Evolutionary conservation across 306 rosid genomes (phyloP), one percentile per base, ranked within the genome.

Genomic region (Neltuma alba): DNA sequence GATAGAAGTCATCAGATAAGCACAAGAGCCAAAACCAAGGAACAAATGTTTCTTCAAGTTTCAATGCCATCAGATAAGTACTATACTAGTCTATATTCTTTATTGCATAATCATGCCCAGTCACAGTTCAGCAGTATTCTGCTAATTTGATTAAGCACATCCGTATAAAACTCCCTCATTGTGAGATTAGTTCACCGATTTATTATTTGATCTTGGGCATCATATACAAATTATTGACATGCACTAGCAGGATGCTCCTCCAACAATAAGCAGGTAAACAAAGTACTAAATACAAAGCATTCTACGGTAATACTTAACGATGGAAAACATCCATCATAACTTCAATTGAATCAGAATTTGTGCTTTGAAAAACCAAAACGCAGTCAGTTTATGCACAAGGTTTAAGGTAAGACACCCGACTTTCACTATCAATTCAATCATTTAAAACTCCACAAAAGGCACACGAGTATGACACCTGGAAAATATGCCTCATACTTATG

Each of bases 141-240:
- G n/a, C 47, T 68, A 40, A 64, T 23, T 68, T 68, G 54, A 40
- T 40, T 21, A 63, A 47, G 41, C 58, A 47, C 28, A 37, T 18
- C 12, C 8, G 11, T 20, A 37, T 14, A 50, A 54, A 54, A 52
- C 14, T 58, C 28, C n/a, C 14, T 68, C 76, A 33, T 68, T 6
- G 20, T 6, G 44, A 9, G 10, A 58, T 60, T 27, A 58, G 66
- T 45, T 57, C 13, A 23, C 33, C 20, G 20, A 31, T 54, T 31
- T 45, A 52, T 37, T 54, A 73, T 64, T 80, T 80, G 64, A 76
- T 52, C 21, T 27, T 28, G n/a, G 13, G 58, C 60, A 70, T 62
- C 68, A 64, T 27, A 57, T 55, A 58, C 21, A 40, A 20, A 60
- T 68, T 20, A 50, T 20, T 54, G 74, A 11, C 75, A 37, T 58